Evolutionary conservation across 305 asterid species (phyloP), one percentile per base, ranked within the genome.

Genomic region (Galium porrigens): DNA sequence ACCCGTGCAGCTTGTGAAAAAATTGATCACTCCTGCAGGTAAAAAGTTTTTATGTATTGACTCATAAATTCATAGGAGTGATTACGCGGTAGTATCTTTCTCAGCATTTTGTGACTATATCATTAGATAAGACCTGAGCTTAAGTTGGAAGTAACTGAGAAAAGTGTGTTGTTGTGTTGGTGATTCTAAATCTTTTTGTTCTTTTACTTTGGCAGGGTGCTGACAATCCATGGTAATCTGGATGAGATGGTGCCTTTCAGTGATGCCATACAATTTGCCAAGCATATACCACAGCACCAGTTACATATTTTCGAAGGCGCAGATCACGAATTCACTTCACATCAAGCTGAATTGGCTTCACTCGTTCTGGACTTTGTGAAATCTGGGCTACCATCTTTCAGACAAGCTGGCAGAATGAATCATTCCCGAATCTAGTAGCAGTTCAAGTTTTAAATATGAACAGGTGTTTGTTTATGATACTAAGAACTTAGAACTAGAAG

Each of bases 201-300:
- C 0, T 39, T 5, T 14, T 46, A 58, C 69, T 4, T 8, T 14
- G 79, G 77, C 81, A 91, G 98, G 70, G 94, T 91, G 63, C 69
- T 88, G 68, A 91, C 95, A 0, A 68, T 88, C 66, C 95, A 88
- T 48, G 89, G 92, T 18, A 68, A 94, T 0, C 22, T 48, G 49
- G 98, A 91, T 56, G 90, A 91, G 73, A 59, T 77, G 69, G 98
- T 91, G 20, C 85, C 92, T 1, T 79, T 86, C 32, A 91, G 79
- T 66, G 96, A 91, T 76, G 95, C 94, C 3, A 11, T 15, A 27
- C 85, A 85, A 61, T 86, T 91, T 58, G 76, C 76, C 64, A 77
- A 80, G 76, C 3, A 69, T 56, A 74, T 88, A 57, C 71, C 70
- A 0, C 84, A 85, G 74, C 95, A 84, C 63, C 69, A 71, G 6